Evolutionary conservation across 441 rosid species (phyloP).

Genomic region (Erodium chrysanthum): DNA sequence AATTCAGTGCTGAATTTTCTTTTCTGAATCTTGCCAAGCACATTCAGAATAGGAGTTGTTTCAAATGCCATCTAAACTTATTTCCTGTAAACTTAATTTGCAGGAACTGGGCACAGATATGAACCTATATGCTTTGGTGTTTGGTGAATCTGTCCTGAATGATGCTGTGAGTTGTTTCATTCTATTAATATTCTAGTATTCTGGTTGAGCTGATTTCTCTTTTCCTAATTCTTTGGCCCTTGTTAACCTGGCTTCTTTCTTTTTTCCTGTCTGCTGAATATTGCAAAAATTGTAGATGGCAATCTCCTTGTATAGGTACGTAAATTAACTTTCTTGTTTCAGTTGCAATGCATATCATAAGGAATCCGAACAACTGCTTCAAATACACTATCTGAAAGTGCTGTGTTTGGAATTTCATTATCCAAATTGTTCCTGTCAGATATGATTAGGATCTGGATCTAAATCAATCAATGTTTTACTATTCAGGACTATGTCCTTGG

Average conservation of each 20-base stretch:
- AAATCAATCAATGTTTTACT: slow-evolving; percentile 25
- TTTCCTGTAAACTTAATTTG: slow-evolving; percentile 23
- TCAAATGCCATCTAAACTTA: not conserved
- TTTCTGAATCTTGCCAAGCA: not conserved
- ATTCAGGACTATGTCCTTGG: slow-evolving; percentile 90
- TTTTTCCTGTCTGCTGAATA: slow-evolving; percentile 17
- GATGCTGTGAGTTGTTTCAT: slow-evolving; percentile 67
- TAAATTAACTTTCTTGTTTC: slow-evolving; percentile 14
- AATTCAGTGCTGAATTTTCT: not conserved
- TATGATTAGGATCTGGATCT: slow-evolving; percentile 7
- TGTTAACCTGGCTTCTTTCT: not conserved
- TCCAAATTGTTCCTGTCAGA: too few relatives aligned
- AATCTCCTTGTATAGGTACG: slow-evolving; percentile 87
- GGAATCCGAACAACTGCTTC: not conserved
- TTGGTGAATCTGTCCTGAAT: slow-evolving; percentile 96
- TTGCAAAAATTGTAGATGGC: slow-evolving; percentile 65
- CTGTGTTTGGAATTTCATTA: not conserved
- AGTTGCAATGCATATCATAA: not conserved
- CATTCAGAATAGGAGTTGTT: not conserved
- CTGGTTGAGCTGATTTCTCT: slow-evolving; percentile 12
- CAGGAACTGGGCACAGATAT: slow-evolving; percentile 95
- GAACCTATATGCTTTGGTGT: slow-evolving; percentile 92
- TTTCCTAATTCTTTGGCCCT: slow-evolving; percentile 14
- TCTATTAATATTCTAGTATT: slow-evolving; percentile 15
- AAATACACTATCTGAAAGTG: slow-evolving; percentile 9